Conservation (phyloP, 2,329 filamentous ascomycete genomes). For the Fusarium odoratissimum region DNA sequence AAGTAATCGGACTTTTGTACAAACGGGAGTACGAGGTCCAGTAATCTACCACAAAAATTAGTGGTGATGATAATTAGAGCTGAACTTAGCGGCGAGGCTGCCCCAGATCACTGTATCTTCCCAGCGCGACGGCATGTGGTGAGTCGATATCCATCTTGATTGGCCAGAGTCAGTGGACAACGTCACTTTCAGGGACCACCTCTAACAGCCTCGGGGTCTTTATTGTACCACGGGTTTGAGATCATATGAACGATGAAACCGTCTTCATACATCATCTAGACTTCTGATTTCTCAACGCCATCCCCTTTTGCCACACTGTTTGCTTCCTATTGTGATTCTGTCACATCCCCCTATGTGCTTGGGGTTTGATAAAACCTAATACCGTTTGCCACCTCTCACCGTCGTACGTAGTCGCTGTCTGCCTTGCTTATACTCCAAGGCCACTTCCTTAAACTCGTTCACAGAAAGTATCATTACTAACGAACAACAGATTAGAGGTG, state of each 20-base stretch:
- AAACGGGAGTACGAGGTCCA: background rate
- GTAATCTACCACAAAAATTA: background rate
- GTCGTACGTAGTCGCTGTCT: constrained; percentile 37
- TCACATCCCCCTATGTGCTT: background rate
- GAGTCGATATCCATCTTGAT: background rate
- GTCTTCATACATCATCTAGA: constrained; percentile 9
- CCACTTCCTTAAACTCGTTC: background rate
- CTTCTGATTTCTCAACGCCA: constrained; percentile 3
- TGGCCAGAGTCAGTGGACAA: constrained; percentile 24
- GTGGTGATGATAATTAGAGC: background rate
- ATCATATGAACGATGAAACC: constrained; percentile 22
- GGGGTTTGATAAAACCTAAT: background rate
- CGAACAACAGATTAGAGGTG: background rate
- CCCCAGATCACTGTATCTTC: constrained; percentile 5
- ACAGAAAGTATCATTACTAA: constrained; percentile 7
- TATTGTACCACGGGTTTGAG: constrained; percentile 8
- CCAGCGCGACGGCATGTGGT: background rate
- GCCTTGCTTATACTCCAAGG: constrained; percentile 21
- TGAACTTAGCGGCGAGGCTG: constrained; percentile 21
- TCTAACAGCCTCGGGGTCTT: constrained; percentile 21
- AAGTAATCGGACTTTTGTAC: background rate
- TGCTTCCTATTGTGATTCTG: constrained; percentile 9
- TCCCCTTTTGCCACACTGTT: constrained; percentile 13
- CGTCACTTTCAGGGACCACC: constrained; percentile 36
- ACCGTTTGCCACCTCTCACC: constrained; percentile 21